Conservation (phyloP, 345 rosid species). For the Salix udensis region DNA sequence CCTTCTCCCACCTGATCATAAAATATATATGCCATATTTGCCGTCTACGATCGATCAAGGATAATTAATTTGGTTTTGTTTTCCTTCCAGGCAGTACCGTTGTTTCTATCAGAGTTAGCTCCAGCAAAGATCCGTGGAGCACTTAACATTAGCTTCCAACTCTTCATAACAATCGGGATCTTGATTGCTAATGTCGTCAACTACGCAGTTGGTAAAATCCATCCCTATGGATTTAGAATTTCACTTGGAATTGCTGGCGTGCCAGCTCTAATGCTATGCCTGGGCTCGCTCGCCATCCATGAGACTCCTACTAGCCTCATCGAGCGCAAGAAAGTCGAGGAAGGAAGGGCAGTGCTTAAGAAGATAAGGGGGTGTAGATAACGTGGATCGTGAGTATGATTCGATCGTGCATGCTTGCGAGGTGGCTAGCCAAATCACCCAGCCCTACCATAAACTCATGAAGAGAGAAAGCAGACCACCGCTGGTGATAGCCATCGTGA, state of each 20-base stretch:
- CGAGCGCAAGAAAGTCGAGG: conserved; percentile 43
- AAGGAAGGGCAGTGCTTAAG: conserved; percentile 28
- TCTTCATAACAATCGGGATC: conserved; percentile 71
- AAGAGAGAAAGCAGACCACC: conserved; percentile 40
- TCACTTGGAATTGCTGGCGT: conserved; percentile 64
- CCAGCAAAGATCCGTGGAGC: conserved; percentile 62
- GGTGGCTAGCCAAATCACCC: conserved; percentile 32
- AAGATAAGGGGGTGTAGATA: conserved; percentile 53
- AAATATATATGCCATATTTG: too few relatives aligned
- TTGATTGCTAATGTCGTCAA: conserved; percentile 48
- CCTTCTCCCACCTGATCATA: too few relatives aligned
- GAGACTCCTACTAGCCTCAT: conserved; percentile 68
- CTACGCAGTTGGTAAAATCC: conserved; percentile 29
- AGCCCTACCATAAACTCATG: conserved; percentile 41
- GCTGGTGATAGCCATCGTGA: conserved; percentile 39
- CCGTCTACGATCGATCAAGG: too few relatives aligned
- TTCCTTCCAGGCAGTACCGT: conserved; percentile 54
- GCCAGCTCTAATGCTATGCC: conserved; percentile 51
- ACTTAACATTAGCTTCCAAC: conserved; percentile 57
- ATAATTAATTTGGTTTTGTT: not conserved
- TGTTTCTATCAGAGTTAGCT: conserved; percentile 77
- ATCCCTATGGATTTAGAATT: conserved; percentile 52
- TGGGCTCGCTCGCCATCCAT: conserved; percentile 49
- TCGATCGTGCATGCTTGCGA: conserved; percentile 47
- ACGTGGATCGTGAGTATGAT: conserved; percentile 37